Percentiles rank a stretch among this genome's conserved stretches.
Evolutionary conservation across 306 rosid species (phyloP).

Genomic region (Inga laurina): DNA sequence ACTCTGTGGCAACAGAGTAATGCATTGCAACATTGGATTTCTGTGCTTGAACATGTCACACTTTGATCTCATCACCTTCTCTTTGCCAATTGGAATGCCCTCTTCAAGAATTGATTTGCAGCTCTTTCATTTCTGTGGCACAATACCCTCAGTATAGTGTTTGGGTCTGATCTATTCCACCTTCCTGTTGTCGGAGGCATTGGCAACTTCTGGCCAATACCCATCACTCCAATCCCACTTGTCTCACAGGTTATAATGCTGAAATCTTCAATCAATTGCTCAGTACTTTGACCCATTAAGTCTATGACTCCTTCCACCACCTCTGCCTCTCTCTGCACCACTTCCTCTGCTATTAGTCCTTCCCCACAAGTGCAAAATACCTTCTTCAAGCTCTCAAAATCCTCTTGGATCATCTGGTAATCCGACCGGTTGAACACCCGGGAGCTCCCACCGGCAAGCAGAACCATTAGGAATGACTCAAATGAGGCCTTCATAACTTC

Average conservation of each 20-base stretch:
- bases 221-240: conserved; percentile 69
- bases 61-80: conserved; percentile 50
- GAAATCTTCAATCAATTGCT: conserved; percentile 86
- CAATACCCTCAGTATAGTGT: conserved; percentile 84
- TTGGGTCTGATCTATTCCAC: conserved; percentile 86
- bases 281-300: conserved; percentile 71
- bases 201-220: conserved; percentile 63
- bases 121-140: conserved; percentile 77
- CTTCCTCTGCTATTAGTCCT: conserved; percentile 71
- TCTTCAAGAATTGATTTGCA: conserved; percentile 82
- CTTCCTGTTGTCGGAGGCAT: conserved; percentile 94
- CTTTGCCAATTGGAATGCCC: conserved; percentile 78
- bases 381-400: conserved; percentile 68
- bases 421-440: conserved; percentile 63
- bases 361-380: conserved; percentile 79
- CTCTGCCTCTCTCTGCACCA: conserved; percentile 76
- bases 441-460: conserved; percentile 85
- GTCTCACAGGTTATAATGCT: conserved; percentile 71
- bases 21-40: conserved; percentile 2
- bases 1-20: conserved; percentile 17
- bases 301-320: conserved; percentile 71
- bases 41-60: conserved; percentile 22
- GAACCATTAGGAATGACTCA: conserved; percentile 88
- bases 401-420: conserved; percentile 67
- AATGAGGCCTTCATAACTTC: conserved; percentile 88